Base-by-base conservation (phyloP, 495 filamentous ascomycete genomes). In the Aspergillus hancockii region DNA sequence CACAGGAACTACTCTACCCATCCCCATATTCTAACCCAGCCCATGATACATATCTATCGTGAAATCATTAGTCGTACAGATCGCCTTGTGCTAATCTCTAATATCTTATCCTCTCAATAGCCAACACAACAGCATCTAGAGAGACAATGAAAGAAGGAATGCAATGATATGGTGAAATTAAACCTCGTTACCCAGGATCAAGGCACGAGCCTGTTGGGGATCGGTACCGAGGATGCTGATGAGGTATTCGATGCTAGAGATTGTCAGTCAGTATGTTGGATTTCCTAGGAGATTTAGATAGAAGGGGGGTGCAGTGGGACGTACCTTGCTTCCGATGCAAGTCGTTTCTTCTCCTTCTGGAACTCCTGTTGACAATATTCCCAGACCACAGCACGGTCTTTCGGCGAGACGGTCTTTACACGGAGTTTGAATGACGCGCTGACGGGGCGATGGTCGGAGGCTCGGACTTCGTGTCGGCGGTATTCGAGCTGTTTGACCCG, bases 361-460 rank as follows among this genome's bases (percentile, higher is more conserved):
- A 93, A 94, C 45, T 84, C 76, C 58, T 87, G 74, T 61, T 89
- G 83, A 64, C 88, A 93, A 54, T 79, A 70, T 57, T 89, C 86
- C 91, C 86, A 90, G 23, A 83, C 81, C 36, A 67, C 65, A 1
- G 80, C 83, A 51, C 91, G 82, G 72, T 86, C 80, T 63, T 84
- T 79, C 10, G 83, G 81, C 59, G 83, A 75, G 31, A 97, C 88
- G 0, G 82, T 89, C 76, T 97, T 98, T 36, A 96, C 80, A 28
- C 88, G 83, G 34, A 97, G 81, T 64, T 81, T 83, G 73, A 98
- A 97, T 31, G 79, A 74, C 0, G 90, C 94, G 64, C 85, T 95
- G 53, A 98, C 95, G 8, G 94, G 94, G 61, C 94, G 82, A 75
- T 98, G 94, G 69, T 98, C 94, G 10, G 90, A 94, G 14, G 92